phyloP scores from a whole-genome alignment of 2,329 filamentous ascomycete genomes.

The Trichothecium sympodiale region DNA sequence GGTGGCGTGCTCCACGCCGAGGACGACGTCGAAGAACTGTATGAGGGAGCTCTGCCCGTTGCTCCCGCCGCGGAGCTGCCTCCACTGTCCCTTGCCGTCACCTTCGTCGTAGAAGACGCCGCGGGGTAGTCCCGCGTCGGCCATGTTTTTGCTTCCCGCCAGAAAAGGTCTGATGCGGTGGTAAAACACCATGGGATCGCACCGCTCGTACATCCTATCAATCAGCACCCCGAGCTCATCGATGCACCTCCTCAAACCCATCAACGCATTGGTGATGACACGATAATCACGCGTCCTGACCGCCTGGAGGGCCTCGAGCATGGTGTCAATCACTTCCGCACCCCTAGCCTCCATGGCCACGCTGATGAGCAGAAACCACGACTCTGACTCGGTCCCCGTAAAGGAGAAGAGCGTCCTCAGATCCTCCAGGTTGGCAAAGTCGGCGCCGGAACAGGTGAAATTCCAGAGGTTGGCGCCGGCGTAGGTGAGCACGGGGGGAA shows the following conservation, averaged over 20 bases:
- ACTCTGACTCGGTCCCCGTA: constrained; percentile 80
- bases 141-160: constrained; percentile 90
- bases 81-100: constrained; percentile 53
- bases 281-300: constrained; percentile 48
- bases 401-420: constrained; percentile 69
- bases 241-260: constrained; percentile 54
- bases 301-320: constrained; percentile 66
- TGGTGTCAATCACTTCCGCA: constrained; percentile 61
- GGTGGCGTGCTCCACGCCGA: constrained; percentile 66
- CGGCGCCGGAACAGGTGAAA: constrained; percentile 43
- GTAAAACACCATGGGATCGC: constrained; percentile 81
- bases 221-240: constrained; percentile 57
- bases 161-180: constrained; percentile 79
- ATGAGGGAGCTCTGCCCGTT: constrained; percentile 90
- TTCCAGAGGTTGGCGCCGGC: constrained; percentile 86
- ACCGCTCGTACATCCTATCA: constrained; percentile 79
- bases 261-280: constrained; percentile 52
- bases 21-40: constrained; percentile 81
- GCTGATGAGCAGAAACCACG: constrained; percentile 88
- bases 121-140: constrained; percentile 65
- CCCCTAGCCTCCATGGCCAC: constrained; percentile 82
- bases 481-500: constrained; percentile 86
- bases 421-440: constrained; percentile 56
- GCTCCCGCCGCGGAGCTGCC: constrained; percentile 76
- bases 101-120: constrained; percentile 80